Evolutionary conservation across 805 yeast species (phyloP).

Genomic region (Zygosaccharomyces pseudorouxii): DNA sequence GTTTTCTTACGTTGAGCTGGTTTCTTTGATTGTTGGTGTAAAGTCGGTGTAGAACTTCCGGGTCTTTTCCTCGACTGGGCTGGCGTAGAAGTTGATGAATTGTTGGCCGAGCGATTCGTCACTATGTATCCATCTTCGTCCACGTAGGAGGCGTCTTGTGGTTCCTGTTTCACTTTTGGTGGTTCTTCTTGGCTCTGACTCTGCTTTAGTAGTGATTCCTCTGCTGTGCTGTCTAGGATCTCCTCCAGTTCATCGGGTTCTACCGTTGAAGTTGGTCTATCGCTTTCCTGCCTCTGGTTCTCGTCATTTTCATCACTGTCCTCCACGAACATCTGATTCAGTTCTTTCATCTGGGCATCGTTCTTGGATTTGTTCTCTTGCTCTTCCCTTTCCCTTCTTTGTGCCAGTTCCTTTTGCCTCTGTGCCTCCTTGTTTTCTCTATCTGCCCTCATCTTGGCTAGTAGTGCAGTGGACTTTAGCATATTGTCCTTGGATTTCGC

Average conservation of each 20-base stretch:
- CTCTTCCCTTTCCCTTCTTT: slow-evolving; percentile 23
- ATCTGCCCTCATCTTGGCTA: slow-evolving; percentile 32
- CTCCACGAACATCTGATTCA: slow-evolving; percentile 28
- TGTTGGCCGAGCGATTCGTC: slow-evolving; percentile 21
- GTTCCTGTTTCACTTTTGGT: slow-evolving; percentile 4
- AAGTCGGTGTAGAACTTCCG: slow-evolving; percentile 3
- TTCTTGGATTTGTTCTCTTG: slow-evolving; percentile 24
- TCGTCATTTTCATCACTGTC: slow-evolving; percentile 26
- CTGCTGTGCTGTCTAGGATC: slow-evolving; percentile 32
- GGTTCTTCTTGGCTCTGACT: slow-evolving; percentile 5
- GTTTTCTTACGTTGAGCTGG: slow-evolving; percentile 22
- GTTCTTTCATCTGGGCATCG: slow-evolving; percentile 29
- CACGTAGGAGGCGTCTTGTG: slow-evolving; percentile 17
- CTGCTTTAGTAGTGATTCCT: slow-evolving; percentile 28
- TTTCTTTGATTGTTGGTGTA: slow-evolving; percentile 8
- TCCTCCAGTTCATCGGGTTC: slow-evolving; percentile 25
- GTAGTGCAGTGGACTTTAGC: slow-evolving; percentile 30
- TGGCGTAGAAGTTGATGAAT: slow-evolving; percentile 14
- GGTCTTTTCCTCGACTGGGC: slow-evolving; percentile 10
- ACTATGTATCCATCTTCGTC: slow-evolving; percentile 36
- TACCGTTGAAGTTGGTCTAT: slow-evolving; percentile 6
- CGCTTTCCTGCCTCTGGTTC: not conserved
- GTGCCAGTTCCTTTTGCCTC: slow-evolving; percentile 27
- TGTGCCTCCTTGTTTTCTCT: slow-evolving; percentile 30
- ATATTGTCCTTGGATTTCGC: slow-evolving; percentile 20